Evolutionary conservation across 176 grass and related monocot genomes (phyloP), one percentile per base, ranked within the genome.

Genomic region (Oryza meyeriana): DNA sequence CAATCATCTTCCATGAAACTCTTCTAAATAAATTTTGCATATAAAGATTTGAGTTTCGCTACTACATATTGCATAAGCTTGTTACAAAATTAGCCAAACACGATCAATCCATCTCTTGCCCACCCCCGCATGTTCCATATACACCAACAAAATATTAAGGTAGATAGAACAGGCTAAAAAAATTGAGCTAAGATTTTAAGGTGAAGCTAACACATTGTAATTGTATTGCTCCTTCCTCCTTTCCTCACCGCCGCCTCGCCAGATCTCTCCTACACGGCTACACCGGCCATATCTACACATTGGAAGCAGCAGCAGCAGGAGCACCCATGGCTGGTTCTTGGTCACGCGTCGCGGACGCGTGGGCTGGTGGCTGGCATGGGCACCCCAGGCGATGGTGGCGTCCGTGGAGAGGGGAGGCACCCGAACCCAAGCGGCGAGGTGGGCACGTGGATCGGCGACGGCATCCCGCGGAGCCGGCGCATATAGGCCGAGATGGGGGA

Each of bases 401-500:
- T 91, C 72, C 93, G 86, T 10, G 93, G 93, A n/a, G 88, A 95
- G 32, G 87, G 83, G 20, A 93, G 80, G 76, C 96, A 99, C 6
- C 96, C 91, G 79, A 92, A 93, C 13, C 96, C 96, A 35, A 95
- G 74, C 48, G 93, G 89, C 81, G 88, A 91, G 8, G 86, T 88
- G 2, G 89, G 88, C 4, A 77, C 59, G n/a, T 82, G 78, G 78
- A 89, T 82, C 65, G 87, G 89, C 75, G 85, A 87, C 3, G 86
- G 75, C 74, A 71, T 80, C 82, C 75, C 85, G 30, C 88, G 96
- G 73, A 94, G 86, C 12, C 87, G 90, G 73, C 96, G 96, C 92
- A 99, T 93, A 89, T 99, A 99, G 47, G 93, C 91, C 26, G 96
- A 99, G 79, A 99, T 95, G 26, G 96, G 96, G 28, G 96, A 99